phyloP scores from a whole-genome alignment of 306 rosid species.

The Betula pendula region DNA sequence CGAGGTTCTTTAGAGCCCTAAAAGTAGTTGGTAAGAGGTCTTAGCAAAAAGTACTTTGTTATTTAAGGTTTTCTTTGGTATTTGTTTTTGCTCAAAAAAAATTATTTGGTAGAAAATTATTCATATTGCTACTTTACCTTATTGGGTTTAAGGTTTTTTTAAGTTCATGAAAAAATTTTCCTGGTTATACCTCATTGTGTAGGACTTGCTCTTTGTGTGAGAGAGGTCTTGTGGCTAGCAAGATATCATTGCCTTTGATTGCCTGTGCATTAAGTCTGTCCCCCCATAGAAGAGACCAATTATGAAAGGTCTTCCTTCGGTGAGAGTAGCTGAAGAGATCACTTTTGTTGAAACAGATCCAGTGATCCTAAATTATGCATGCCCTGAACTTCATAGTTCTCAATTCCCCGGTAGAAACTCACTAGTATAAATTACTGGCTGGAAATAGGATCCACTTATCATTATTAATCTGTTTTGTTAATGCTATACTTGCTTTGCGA shows the following conservation, averaged over 20 bases:
- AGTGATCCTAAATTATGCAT: neutral
- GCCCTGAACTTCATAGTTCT: neutral
- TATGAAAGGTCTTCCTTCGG: neutral
- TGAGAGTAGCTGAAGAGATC: neutral
- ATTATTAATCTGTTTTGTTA: too few species aligned
- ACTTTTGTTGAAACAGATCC: neutral
- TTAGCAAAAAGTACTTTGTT: neutral
- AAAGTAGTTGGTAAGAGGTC: neutral
- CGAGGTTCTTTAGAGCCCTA: neutral
- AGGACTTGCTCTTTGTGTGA: neutral
- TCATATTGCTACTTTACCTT: neutral
- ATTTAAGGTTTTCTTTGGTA: neutral
- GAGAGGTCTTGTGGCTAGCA: constrained; percentile 3
- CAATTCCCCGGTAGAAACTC: neutral
- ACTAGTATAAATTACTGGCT: neutral
- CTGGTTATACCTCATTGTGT: neutral
- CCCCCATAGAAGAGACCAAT: neutral
- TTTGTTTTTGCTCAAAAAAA: neutral
- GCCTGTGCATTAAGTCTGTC: neutral
- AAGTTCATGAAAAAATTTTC: neutral
- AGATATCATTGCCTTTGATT: neutral
- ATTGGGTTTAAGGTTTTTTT: neutral
- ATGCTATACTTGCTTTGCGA: too few species aligned
- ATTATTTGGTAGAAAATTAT: neutral
- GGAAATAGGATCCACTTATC: too few species aligned